phyloP scores from a whole-genome alignment of 768 basidiomycete species.

The Suillus bovinus region DNA sequence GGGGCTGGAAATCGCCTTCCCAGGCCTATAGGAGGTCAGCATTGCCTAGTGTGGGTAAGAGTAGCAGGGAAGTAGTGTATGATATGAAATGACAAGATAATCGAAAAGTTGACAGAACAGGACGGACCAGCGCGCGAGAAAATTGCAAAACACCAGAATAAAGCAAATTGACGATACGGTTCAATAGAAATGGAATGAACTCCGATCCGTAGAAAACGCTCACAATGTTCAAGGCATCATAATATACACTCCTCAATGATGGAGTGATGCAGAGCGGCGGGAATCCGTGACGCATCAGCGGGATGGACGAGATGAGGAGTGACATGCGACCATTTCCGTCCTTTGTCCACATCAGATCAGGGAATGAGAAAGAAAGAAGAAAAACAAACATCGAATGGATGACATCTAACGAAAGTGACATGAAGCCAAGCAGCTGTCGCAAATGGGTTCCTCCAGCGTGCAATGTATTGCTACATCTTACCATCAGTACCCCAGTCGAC shows the following conservation, averaged over 20 bases:
- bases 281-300: slow-evolving; percentile 33
- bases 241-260: slow-evolving; percentile 24
- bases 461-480: slow-evolving; percentile 34
- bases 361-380: background rate
- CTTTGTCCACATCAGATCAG: slow-evolving; percentile 14
- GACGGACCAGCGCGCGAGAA: background rate
- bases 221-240: slow-evolving; percentile 36
- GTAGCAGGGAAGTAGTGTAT: background rate
- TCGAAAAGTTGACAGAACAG: background rate
- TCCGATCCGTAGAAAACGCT: slow-evolving; percentile 5
- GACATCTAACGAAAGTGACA: slow-evolving; percentile 34
- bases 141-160: background rate
- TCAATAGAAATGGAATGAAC: background rate
- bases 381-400: slow-evolving; percentile 34
- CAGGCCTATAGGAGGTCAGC: slow-evolving; percentile 24
- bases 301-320: slow-evolving; percentile 35
- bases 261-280: slow-evolving; percentile 33
- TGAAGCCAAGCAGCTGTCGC: slow-evolving; percentile 38
- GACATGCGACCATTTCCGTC: slow-evolving; percentile 39
- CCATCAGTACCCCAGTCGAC: background rate
- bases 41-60: too few relatives aligned
- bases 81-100: background rate
- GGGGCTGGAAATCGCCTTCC: slow-evolving; percentile 35
- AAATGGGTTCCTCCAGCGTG: slow-evolving; percentile 38
- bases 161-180: background rate